Conservation (phyloP, 1,284 basidiomycete genomes). For the Pseudozyma sp. region DNA sequence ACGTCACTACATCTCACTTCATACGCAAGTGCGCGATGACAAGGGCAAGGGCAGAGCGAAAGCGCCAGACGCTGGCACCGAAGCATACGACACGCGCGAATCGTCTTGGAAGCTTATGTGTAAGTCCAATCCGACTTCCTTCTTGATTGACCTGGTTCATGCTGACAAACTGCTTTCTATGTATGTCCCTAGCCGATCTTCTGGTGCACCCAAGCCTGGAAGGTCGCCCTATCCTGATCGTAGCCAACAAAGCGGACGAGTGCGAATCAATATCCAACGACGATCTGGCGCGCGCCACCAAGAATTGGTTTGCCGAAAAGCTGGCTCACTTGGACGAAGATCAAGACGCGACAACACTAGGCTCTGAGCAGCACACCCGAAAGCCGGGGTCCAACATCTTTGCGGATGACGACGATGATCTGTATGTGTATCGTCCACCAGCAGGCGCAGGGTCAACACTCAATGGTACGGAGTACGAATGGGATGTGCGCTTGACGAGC, state of each 20-base stretch:
- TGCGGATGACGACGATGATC: constrained; percentile 33
- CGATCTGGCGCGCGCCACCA: constrained; percentile 21
- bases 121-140: constrained; percentile 4
- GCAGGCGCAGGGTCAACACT: constrained; percentile 14
- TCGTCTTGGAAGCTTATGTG: constrained; percentile 32
- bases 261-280: constrained; percentile 21
- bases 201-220: constrained; percentile 43
- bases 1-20: constrained; percentile 25
- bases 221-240: constrained; percentile 30
- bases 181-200: constrained; percentile 17
- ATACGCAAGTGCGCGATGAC: constrained; percentile 7
- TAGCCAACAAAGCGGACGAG: constrained; percentile 38
- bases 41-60: constrained; percentile 27
- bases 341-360: neutral
- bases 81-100: constrained; percentile 25
- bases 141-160: neutral
- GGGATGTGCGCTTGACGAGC: constrained; percentile 38
- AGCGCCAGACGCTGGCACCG: constrained; percentile 12
- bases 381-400: constrained; percentile 21
- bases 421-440: constrained; percentile 10
- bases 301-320: constrained; percentile 35
- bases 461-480: constrained; percentile 35
- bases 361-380: neutral
- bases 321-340: constrained; percentile 25
- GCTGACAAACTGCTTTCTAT: neutral